A percentile compares a stretch with the other conserved stretches of the same genome.
Conservation (phyloP, 2,329 filamentous ascomycete species). For the Monilinia polystroma region DNA sequence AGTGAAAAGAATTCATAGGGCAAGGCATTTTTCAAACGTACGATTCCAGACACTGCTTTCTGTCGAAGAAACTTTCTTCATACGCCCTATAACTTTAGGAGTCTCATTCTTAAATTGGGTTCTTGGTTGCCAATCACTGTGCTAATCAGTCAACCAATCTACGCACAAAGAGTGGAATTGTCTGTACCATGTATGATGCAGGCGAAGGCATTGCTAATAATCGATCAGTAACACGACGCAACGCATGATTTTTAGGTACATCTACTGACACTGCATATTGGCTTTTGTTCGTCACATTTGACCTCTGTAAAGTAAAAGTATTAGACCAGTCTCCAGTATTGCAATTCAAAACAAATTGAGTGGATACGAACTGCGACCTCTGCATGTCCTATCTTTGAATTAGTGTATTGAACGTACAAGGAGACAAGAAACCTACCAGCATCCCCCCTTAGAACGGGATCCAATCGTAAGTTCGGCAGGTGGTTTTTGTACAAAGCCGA, state of each 20-base stretch:
- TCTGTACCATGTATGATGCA: slow-evolving; percentile 2
- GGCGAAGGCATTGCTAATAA: slow-evolving; percentile 10
- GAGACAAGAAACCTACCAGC: slow-evolving; percentile 8
- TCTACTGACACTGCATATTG: slow-evolving; percentile 4
- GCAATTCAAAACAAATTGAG: not conserved
- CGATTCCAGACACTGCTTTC: slow-evolving; percentile 57
- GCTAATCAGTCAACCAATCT: not conserved
- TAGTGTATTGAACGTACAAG: not conserved
- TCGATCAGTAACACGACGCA: not conserved
- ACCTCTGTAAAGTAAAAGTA: slow-evolving; percentile 10
- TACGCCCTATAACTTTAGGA: slow-evolving; percentile 50
- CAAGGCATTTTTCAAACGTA: slow-evolving; percentile 40
- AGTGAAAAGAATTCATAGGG: not conserved
- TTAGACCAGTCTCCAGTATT: not conserved
- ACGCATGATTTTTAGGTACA: not conserved
- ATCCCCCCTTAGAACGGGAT: slow-evolving; percentile 9
- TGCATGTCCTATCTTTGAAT: slow-evolving; percentile 18
- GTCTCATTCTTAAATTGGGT: slow-evolving; percentile 56
- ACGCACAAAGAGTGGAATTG: not conserved
- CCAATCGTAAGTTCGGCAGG: not conserved
- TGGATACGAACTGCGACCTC: slow-evolving; percentile 16
- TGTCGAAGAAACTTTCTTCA: slow-evolving; percentile 50
- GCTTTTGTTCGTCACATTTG: slow-evolving; percentile 16
- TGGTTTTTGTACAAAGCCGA: not conserved
- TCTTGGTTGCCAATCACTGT: slow-evolving; percentile 55